These are phyloP conservation scores for Cynanchum wilfordii DNA, from an alignment of 257 asterid species.

Conservation along the genomic window DNA sequence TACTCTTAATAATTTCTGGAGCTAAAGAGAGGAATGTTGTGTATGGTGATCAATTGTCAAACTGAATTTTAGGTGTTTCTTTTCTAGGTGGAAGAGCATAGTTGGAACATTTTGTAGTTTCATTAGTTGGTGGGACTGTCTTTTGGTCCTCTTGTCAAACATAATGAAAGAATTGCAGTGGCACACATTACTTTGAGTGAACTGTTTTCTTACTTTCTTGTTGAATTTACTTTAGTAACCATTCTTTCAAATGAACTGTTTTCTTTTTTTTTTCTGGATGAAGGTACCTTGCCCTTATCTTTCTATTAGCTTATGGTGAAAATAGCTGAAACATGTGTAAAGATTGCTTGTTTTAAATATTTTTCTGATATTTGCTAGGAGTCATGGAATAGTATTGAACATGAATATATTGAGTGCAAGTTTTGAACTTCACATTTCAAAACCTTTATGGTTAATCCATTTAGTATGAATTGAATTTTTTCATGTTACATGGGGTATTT, in stretches of 20 bases:
- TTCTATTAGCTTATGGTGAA: not conserved
- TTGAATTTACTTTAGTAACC: too few species aligned
- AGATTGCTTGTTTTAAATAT: not conserved
- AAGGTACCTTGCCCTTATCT: too few species aligned
- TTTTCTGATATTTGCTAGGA: not conserved
- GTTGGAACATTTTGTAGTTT: not conserved
- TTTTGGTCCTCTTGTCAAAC: not conserved
- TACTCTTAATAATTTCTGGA: not conserved
- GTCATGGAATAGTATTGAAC: not conserved
- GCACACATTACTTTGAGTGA: not conserved
- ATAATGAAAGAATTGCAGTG: not conserved
- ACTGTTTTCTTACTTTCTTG: not conserved
- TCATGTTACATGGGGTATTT: not conserved
- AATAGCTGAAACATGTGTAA: not conserved
- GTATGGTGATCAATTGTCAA: not conserved
- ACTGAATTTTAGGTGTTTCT: not conserved
- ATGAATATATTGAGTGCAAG: not conserved
- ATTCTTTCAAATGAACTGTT: too few species aligned
- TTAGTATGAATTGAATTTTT: not conserved
- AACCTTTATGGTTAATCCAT: not conserved
- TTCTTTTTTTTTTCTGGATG: not conserved
- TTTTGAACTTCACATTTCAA: not conserved
- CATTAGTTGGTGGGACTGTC: not conserved
- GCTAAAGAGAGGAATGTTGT: not conserved
- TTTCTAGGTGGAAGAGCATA: not conserved